phyloP scores from a whole-genome alignment of 176 grass and related monocot species.

The Hsuehochloa calcarea region DNA sequence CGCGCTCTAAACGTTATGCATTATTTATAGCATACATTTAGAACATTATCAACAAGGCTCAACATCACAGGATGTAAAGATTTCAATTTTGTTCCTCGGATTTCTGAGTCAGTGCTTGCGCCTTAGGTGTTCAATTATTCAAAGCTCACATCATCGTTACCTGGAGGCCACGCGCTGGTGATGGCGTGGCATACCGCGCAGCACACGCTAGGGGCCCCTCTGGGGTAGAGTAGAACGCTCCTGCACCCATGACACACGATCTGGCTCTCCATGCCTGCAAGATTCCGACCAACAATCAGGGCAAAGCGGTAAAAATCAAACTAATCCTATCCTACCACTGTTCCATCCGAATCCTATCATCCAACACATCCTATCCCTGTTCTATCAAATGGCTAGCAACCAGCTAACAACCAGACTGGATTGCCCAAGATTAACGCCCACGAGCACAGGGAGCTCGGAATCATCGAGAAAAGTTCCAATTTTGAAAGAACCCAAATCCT shows the following conservation, averaged over 20 bases:
- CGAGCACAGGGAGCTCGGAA: not conserved
- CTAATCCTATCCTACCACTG: not conserved
- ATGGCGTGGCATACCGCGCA: constrained; percentile 59
- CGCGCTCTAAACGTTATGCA: not conserved
- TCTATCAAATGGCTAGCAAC: not conserved
- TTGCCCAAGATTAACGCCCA: not conserved
- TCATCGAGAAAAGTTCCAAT: not conserved
- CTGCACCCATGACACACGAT: constrained; percentile 87
- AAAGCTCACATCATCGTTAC: constrained; percentile 25
- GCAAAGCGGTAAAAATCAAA: not conserved
- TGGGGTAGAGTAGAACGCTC: constrained; percentile 63
- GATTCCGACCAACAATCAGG: constrained; percentile 4
- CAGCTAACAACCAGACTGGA: not conserved
- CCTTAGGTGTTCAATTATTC: not conserved
- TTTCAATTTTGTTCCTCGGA: not conserved
- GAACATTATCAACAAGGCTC: not conserved
- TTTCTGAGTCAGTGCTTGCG: not conserved
- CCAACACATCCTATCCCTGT: not conserved
- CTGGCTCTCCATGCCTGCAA: constrained; percentile 77
- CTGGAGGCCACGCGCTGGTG: constrained; percentile 47
- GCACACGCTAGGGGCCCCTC: constrained; percentile 66
- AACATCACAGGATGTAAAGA: not conserved
- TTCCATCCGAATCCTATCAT: not conserved
- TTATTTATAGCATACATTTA: not conserved
- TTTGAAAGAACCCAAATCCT: constrained; percentile 1